Evolutionary conservation across 2,329 filamentous ascomycete species (phyloP), one percentile per base, ranked within the genome.

Genomic region (Fusarium nelsonii): DNA sequence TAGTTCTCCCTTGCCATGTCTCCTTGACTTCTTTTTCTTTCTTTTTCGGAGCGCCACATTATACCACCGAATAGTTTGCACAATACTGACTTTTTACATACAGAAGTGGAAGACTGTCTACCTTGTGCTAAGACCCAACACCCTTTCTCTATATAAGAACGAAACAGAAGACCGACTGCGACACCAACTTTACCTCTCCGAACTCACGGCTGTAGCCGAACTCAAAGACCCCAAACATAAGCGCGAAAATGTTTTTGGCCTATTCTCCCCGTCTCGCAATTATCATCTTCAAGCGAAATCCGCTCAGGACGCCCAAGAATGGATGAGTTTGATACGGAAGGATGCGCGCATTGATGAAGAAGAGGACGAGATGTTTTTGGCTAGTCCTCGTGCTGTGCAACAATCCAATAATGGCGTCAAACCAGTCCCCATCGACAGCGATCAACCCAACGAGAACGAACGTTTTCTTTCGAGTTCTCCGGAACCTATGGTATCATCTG

Each of bases 71-170:
- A 43, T 11, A 7, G 10, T 12, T n/a, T 37, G 23, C 56, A 34
- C 54, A 50, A 54, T 62, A 65, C 76, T 75, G 58, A 77, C 59
- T 23, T 15, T 45, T 14, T 46, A n/a, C 6, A 50, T 50, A 45
- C 16, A 97, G 89, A 90, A 92, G 67, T 99, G 96, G 96, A 97
- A 97, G 81, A 85, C 91, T 8, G 89, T 94, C 65, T 96, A 92
- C 80, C 85, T 98, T 41, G 96, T 99, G 40, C 87, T 99, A 45
- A 91, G 96, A 66, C 94, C 95, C 1, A 97, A 96, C 73, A 88
- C 92, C 20, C 87, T 99, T 34, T 97, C 92, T 52, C 90, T 97
- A 65, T 99, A 99, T 86, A 97, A 95, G 80, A 92, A 95, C 77
- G 89, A 92, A 73, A 92, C 94, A 73, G 94, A 97, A 81, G 92